phyloP scores from a whole-genome alignment of 768 basidiomycete genomes.

The Agaricus blazei region DNA sequence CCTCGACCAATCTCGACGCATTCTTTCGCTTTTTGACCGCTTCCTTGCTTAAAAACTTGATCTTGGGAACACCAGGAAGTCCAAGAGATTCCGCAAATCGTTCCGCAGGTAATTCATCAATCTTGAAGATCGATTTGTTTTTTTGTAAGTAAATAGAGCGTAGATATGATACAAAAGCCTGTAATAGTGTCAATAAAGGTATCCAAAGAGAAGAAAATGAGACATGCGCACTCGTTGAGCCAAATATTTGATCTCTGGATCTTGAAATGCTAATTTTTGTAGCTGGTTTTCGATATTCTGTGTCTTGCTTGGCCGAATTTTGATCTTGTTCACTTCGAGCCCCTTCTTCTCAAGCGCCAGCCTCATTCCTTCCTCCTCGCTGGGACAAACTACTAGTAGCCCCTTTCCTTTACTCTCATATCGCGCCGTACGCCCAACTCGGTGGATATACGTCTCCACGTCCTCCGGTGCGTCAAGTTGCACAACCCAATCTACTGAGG shows the following conservation, averaged over 20 bases:
- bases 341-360: slow-evolving; percentile 65
- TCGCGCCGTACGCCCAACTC: slow-evolving; percentile 91
- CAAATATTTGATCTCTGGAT: slow-evolving; percentile 95
- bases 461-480: slow-evolving; percentile 97
- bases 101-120: slow-evolving; percentile 76
- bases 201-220: not conserved
- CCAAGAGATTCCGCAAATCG: slow-evolving; percentile 87
- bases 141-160: slow-evolving; percentile 91
- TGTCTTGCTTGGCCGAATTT: slow-evolving; percentile 84
- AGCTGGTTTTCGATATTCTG: slow-evolving; percentile 81
- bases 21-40: slow-evolving; percentile 77
- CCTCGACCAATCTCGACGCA: slow-evolving; percentile 42
- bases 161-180: slow-evolving; percentile 96
- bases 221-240: slow-evolving; percentile 72
- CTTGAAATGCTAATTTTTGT: slow-evolving; percentile 90
- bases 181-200: not conserved
- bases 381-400: slow-evolving; percentile 77
- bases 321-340: slow-evolving; percentile 72
- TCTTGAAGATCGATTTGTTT: slow-evolving; percentile 89
- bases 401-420: slow-evolving; percentile 90
- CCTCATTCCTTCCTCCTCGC: slow-evolving; percentile 91
- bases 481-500: slow-evolving; percentile 93
- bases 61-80: slow-evolving; percentile 90
- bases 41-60: slow-evolving; percentile 76
- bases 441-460: slow-evolving; percentile 95